These are phyloP conservation scores for Trichoderma koningiopsis DNA, from an alignment of 2,329 filamentous ascomycete species.

Conservation along the genomic window DNA sequence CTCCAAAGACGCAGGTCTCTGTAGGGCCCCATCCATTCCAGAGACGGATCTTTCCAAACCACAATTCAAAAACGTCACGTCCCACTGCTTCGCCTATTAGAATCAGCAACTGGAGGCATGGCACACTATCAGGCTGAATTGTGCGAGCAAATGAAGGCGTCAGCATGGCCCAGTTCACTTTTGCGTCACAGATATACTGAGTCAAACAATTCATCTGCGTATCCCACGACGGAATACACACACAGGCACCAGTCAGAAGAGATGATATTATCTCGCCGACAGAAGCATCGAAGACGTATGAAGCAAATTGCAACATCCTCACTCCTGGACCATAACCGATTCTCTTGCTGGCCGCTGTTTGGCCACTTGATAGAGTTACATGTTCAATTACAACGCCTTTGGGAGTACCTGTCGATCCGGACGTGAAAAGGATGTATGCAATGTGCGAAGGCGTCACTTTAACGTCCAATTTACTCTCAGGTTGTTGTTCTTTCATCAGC, in stretches of 20 bases:
- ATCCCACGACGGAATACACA: conserved; percentile 21
- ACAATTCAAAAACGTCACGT: conserved; percentile 7
- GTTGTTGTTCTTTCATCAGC: not conserved
- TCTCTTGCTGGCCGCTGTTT: not conserved
- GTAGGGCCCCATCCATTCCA: conserved; percentile 17
- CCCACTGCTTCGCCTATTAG: conserved; percentile 8
- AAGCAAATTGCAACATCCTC: conserved; percentile 22
- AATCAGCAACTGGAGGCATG: not conserved
- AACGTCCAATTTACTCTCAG: not conserved
- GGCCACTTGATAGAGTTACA: conserved; percentile 5
- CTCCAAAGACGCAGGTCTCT: conserved; percentile 19
- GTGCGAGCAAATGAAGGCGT: conserved; percentile 14
- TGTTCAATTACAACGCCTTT: conserved; percentile 30
- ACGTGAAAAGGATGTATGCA: conserved; percentile 30
- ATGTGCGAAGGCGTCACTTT: conserved; percentile 7
- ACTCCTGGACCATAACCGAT: not conserved
- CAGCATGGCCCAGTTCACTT: conserved; percentile 12
- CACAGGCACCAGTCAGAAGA: conserved; percentile 15
- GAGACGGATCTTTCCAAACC: conserved; percentile 11
- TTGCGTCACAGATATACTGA: not conserved
- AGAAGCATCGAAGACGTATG: conserved; percentile 13
- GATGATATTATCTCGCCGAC: conserved; percentile 7
- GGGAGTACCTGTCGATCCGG: conserved; percentile 29
- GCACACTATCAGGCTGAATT: conserved; percentile 1
- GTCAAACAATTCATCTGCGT: conserved; percentile 4